Percentiles rank a stretch among this genome's conserved stretches.
Conservation (phyloP, 257 asterid genomes). For the Solanum corneliomulleri region DNA sequence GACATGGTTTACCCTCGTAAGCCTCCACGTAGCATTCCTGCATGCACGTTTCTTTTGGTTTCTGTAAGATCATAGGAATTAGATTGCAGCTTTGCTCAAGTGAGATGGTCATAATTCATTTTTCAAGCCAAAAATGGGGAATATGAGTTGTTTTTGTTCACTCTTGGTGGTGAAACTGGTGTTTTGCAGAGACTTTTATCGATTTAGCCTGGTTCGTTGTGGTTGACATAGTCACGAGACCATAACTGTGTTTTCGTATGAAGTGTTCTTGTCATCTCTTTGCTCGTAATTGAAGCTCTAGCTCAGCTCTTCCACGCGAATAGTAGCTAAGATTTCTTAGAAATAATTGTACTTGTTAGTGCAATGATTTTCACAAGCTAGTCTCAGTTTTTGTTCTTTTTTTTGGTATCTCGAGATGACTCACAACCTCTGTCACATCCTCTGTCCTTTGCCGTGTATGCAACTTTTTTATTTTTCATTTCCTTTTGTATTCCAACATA, state of each 20-base stretch:
- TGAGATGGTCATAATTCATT: not conserved
- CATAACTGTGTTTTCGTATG: not conserved
- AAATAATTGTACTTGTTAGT: not conserved
- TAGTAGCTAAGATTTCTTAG: not conserved
- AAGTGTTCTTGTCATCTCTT: not conserved
- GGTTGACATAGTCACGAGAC: not conserved
- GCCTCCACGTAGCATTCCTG: not conserved
- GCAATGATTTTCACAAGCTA: not conserved
- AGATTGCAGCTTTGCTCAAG: not conserved
- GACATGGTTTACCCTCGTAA: not conserved
- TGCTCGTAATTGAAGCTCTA: not conserved
- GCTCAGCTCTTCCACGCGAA: not conserved
- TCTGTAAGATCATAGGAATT: not conserved
- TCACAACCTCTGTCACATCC: too few species aligned
- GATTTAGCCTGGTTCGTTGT: not conserved
- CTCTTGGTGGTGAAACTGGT: not conserved
- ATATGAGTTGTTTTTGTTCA: not conserved
- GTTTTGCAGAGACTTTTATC: not conserved
- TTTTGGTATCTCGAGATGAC: too few species aligned
- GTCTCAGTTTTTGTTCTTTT: too few species aligned
- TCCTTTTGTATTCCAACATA: not conserved
- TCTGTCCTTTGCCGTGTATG: too few species aligned
- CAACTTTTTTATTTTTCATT: too few species aligned
- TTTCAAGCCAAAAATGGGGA: not conserved
- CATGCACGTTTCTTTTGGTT: not conserved